Percentiles rank a stretch among this genome's conserved stretches.
Evolutionary conservation across 768 basidiomycete species (phyloP).

Genomic region (Leccinum olivaceopallidum): DNA sequence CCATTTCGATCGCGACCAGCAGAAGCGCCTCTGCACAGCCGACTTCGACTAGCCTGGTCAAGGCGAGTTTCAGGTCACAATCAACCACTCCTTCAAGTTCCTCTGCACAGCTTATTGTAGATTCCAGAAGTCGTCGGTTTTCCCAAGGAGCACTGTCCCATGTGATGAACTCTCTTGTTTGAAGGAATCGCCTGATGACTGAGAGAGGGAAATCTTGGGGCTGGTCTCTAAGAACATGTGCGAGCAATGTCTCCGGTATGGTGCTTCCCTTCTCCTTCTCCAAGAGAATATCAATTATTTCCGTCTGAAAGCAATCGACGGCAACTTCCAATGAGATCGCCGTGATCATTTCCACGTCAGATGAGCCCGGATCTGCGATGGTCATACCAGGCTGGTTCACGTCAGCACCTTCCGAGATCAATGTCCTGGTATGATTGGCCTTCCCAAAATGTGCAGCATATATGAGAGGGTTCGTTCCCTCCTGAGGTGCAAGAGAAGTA

Average conservation of each 20-base stretch:
- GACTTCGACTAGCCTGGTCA: not conserved
- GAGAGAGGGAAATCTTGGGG: conserved; percentile 2
- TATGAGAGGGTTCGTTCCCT: too few relatives aligned
- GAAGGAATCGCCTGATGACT: not conserved
- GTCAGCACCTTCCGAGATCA: too few relatives aligned
- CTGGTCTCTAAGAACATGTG: not conserved
- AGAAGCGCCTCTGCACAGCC: conserved; percentile 8
- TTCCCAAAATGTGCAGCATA: too few relatives aligned
- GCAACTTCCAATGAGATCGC: too few relatives aligned
- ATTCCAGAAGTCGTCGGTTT: not conserved
- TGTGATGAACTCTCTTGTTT: not conserved
- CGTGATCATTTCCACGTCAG: too few relatives aligned
- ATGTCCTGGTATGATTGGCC: too few relatives aligned
- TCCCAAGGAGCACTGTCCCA: not conserved
- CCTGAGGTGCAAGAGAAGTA: too few relatives aligned
- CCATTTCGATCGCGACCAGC: conserved; percentile 8
- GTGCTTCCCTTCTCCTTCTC: not conserved
- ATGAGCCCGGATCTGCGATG: too few relatives aligned
- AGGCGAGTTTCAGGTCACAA: not conserved
- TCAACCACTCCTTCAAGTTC: not conserved
- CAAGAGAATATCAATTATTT: too few relatives aligned
- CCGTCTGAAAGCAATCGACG: too few relatives aligned
- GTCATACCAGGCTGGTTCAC: too few relatives aligned
- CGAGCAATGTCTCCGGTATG: not conserved
- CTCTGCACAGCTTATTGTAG: not conserved